A percentile compares a stretch with the other conserved stretches of the same genome.
These are phyloP conservation scores for Calonectria pauciramosa DNA, from an alignment of 2,329 filamentous ascomycete species.

Conservation along the genomic window DNA sequence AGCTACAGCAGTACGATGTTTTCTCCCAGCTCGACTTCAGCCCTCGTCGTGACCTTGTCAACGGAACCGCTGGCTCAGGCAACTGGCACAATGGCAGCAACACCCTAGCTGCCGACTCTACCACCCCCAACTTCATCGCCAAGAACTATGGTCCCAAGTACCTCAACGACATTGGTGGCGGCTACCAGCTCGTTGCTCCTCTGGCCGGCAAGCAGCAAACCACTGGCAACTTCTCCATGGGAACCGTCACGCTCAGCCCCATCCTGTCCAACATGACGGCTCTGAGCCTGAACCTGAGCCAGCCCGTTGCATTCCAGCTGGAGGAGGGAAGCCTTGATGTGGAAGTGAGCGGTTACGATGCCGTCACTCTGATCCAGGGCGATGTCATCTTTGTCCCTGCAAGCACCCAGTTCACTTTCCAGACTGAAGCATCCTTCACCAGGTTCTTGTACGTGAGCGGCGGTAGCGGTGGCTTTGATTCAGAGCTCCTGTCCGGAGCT, in stretches of 20 bases:
- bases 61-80: background rate
- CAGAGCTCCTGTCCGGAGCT: background rate
- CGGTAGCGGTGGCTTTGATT: background rate
- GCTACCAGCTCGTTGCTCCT: conserved; percentile 15
- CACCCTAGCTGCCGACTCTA: background rate
- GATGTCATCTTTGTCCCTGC: background rate
- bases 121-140: background rate
- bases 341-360: background rate
- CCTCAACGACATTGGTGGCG: conserved; percentile 15
- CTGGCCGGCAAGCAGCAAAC: conserved; percentile 1
- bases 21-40: background rate
- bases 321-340: background rate
- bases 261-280: background rate
- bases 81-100: conserved; percentile 2
- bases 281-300: background rate
- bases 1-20: background rate
- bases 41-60: background rate
- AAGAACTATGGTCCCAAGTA: conserved; percentile 33
- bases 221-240: background rate
- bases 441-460: background rate
- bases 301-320: background rate
- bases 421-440: background rate
- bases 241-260: background rate
- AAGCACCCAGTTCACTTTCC: background rate
- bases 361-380: background rate